phyloP scores from a whole-genome alignment of 495 filamentous ascomycete species.

The Aspergillus funiculosus region DNA sequence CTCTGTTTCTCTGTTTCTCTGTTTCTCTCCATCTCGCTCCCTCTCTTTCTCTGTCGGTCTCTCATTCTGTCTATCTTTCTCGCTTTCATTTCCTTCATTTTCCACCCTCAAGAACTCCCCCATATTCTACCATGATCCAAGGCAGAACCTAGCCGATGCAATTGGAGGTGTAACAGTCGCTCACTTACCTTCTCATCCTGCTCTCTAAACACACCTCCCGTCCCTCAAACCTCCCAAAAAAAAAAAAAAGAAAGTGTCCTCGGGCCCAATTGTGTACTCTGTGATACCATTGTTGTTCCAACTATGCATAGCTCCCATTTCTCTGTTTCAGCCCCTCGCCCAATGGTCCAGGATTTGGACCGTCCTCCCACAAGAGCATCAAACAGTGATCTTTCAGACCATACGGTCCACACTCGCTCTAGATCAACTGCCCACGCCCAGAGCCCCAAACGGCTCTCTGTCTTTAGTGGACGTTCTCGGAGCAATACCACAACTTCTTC shows the following conservation, averaged over 20 bases:
- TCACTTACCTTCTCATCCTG: conserved; percentile 1
- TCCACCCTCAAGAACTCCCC: neutral
- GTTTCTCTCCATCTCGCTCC: conserved; percentile 4
- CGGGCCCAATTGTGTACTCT: neutral
- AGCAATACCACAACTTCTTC: conserved; percentile 43
- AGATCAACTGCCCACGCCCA: conserved; percentile 37
- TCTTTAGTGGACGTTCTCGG: conserved; percentile 40
- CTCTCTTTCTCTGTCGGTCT: neutral
- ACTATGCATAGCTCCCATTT: conserved; percentile 14
- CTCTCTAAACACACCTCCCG: neutral
- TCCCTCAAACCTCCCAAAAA: no score
- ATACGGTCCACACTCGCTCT: conserved; percentile 37
- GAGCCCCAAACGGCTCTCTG: conserved; percentile 40
- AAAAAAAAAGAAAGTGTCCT: neutral
- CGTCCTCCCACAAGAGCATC: conserved; percentile 35
- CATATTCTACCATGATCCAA: conserved; percentile 18
- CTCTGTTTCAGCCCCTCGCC: conserved; percentile 10
- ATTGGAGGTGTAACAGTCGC: conserved; percentile 17
- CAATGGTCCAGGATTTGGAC: conserved; percentile 23
- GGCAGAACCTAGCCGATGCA: conserved; percentile 10
- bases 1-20: conserved; percentile 5
- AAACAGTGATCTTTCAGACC: conserved; percentile 34
- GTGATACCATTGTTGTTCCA: conserved; percentile 8
- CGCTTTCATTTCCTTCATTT: conserved; percentile 9
- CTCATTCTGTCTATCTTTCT: neutral